Evolutionary conservation across 2,329 filamentous ascomycete species (phyloP).

Genomic region (Teratosphaeria destructans): DNA sequence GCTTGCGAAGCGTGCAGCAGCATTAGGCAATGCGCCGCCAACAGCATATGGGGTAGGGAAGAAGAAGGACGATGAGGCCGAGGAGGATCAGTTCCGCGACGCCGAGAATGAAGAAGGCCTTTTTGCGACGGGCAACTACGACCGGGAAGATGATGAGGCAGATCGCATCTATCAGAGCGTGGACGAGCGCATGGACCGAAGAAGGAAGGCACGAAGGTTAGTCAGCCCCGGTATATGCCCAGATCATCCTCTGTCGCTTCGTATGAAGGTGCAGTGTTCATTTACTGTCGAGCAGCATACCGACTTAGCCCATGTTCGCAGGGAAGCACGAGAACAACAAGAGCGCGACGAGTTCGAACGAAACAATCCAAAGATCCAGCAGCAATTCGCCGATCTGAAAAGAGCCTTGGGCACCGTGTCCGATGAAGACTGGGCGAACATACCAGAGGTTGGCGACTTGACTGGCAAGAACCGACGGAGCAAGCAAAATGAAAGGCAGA

Average conservation of each 20-base stretch:
- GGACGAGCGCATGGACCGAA: constrained; percentile 91
- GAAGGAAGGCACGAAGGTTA: constrained; percentile 78
- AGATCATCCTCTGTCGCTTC: background rate
- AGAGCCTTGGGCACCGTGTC: constrained; percentile 76
- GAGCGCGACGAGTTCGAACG: constrained; percentile 92
- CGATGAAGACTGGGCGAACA: constrained; percentile 91
- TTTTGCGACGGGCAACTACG: constrained; percentile 91
- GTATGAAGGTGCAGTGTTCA: constrained; percentile 17
- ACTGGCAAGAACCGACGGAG: constrained; percentile 85
- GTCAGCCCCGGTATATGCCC: constrained; percentile 30
- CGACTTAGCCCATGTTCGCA: constrained; percentile 54
- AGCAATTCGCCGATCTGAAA: constrained; percentile 95
- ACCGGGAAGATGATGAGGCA: constrained; percentile 95
- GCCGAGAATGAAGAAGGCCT: constrained; percentile 94
- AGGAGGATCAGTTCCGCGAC: constrained; percentile 79
- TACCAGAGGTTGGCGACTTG: constrained; percentile 92
- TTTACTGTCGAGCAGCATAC: constrained; percentile 59
- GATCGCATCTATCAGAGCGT: constrained; percentile 92
- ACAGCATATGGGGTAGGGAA: constrained; percentile 61
- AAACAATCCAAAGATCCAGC: constrained; percentile 95
- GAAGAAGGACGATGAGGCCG: constrained; percentile 62
- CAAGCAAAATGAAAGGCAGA: constrained; percentile 63
- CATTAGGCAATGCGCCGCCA: constrained; percentile 61
- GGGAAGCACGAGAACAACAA: constrained; percentile 86
- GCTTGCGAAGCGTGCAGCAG: constrained; percentile 82